These are phyloP conservation scores for Casaregolazyma suthepensis DNA, from an alignment of 1,139 yeast species.

Conservation along the genomic window DNA sequence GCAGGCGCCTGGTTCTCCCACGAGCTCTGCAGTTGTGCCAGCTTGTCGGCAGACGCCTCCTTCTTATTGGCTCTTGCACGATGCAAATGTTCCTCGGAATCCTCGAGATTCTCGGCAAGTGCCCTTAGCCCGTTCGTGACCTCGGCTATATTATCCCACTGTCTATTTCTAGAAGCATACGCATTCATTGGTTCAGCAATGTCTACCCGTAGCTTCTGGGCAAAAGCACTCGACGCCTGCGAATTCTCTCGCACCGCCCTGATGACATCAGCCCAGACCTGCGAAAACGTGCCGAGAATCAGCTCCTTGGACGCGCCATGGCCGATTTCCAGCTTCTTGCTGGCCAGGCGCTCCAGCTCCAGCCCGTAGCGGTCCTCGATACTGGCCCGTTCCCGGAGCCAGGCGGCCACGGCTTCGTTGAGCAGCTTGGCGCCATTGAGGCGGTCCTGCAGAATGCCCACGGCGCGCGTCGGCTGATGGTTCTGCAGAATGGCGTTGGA, in stretches of 20 bases:
- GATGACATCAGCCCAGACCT: constrained; percentile 30
- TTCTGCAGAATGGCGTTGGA: constrained; percentile 28
- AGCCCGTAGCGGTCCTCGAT: constrained; percentile 32
- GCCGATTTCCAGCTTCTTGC: constrained; percentile 15
- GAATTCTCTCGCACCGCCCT: constrained; percentile 26
- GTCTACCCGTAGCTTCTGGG: constrained; percentile 30
- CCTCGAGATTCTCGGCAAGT: constrained; percentile 23
- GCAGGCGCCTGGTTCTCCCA: constrained; percentile 81
- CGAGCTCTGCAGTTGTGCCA: constrained; percentile 26
- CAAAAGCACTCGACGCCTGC: constrained; percentile 27
- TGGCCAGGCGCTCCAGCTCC: constrained; percentile 31
- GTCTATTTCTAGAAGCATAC: constrained; percentile 20
- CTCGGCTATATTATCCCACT: constrained; percentile 29
- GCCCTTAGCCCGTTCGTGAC: constrained; percentile 26
- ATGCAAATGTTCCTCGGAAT: constrained; percentile 21
- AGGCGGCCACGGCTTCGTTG: constrained; percentile 32
- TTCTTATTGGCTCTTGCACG: constrained; percentile 17
- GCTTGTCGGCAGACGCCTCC: constrained; percentile 22
- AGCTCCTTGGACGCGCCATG: constrained; percentile 8
- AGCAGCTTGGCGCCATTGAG: constrained; percentile 26
- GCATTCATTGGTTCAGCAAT: constrained; percentile 31
- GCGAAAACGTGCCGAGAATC: constrained; percentile 31
- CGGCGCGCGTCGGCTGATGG: constrained; percentile 28
- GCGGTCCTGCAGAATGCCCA: constrained; percentile 31
- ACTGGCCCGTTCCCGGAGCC: constrained; percentile 34